These are phyloP conservation scores for Euphorbia tirucalli DNA, from an alignment of 345 rosid species.

Conservation along the genomic window DNA sequence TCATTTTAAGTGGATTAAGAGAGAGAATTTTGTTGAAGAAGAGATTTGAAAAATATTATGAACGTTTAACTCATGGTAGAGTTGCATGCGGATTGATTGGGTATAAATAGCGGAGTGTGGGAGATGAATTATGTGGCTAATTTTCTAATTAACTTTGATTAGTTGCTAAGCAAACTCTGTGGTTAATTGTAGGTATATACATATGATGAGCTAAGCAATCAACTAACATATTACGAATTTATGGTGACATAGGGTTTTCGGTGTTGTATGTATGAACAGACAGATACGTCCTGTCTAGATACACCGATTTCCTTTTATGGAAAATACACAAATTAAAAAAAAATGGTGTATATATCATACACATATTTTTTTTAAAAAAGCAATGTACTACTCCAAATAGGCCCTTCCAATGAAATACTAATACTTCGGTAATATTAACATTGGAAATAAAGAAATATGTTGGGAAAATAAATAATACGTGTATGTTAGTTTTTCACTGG, in stretches of 20 bases:
- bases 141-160: conserved; percentile 29
- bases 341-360: no score
- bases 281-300: not conserved
- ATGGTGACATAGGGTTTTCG: no score
- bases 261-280: not conserved
- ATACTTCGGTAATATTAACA: no score
- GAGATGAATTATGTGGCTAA: conserved; percentile 24
- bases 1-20: conserved; percentile 20
- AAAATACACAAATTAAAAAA: not conserved
- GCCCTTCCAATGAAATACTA: no score
- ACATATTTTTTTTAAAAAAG: no score
- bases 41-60: conserved; percentile 14
- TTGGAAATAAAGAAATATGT: no score
- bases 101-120: conserved; percentile 32
- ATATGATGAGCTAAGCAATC: not conserved
- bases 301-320: not conserved
- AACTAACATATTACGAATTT: not conserved
- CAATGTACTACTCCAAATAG: no score
- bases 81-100: conserved; percentile 17
- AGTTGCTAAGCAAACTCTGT: conserved; percentile 7
- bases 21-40: not conserved
- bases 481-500: no score
- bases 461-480: no score
- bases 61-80: conserved; percentile 27
- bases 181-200: no score